Base-by-base conservation (phyloP, 352 stramenopile species). In the Phytophthora pseudosyringae region DNA sequence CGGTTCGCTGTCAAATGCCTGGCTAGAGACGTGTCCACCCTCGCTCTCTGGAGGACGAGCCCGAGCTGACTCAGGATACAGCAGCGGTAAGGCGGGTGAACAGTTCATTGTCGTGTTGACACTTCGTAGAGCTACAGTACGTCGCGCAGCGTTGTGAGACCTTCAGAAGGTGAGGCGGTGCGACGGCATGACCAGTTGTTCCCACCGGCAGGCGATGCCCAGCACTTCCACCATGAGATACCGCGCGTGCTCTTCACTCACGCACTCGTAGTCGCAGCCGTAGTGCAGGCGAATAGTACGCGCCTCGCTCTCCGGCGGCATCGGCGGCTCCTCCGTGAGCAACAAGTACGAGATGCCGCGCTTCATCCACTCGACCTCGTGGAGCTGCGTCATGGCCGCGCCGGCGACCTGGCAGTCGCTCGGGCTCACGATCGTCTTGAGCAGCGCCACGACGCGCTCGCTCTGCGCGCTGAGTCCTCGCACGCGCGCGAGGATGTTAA, bases 341-440 rank as follows among this genome's bases (percentile, higher is more conserved):
- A 81, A 43, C 46, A 81, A 55, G 67, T 78, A 81, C 25, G 73
- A 81, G 28, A 81, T 74, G 33, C 73, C 73, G 26, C 69, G 73
- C 55, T 76, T 76, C 73, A 81, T 81, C 73, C 73, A 81, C 51
- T 81, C 73, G 43, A 81, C 67, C 57, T 78, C 69, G n/a, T 59
- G 60, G 5, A 77, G 50, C 7, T 69, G 73, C 2, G 66, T 55
- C 9, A 44, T 31, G 26, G 41, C 33, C 13, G 40, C 44, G 16
- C 41, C 31, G 16, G 28, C 36, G 26, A 61, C 59, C 15, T 68
- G 46, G 16, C 69, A 64, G 18, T 74, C 69, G 9, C 33, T 69
- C 25, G 72, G 72, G 18, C 64, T 80, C 38, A 80, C 54, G 52
- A 80, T 80, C 8, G 72, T 80, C 61, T 80, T 78, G 39, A 80